Evolutionary conservation across 371 early-diverging fungal species (phyloP), one percentile per base, ranked within the genome.

Genomic region (Lichtheimia ramosa): DNA sequence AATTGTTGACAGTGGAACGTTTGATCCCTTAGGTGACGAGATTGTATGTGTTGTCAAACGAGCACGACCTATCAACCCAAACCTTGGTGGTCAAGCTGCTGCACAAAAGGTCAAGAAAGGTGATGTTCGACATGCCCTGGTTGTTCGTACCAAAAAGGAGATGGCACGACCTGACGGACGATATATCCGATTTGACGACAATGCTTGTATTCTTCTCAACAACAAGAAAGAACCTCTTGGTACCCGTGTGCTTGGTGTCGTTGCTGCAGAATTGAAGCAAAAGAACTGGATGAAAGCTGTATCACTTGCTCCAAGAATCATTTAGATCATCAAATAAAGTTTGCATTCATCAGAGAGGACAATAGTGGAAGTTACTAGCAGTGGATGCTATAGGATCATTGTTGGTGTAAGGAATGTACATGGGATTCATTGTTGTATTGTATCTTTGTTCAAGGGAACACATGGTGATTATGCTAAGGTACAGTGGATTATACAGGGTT

Each of bases 241-340:
- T 34, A 97, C 93, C 61, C 86, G 98, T 67, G 89, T 98, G 20
- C 72, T 96, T 55, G 97, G 98, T 48, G 89, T 93, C 25, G 91
- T 98, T 23, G 88, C 95, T 23, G 88, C 87, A 18, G 98, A 98
- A 75, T 78, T 94, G 58, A 81, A 93, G 64, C 89, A 91, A 80
- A 96, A 95, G 86, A 87, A 93, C 62, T 96, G 96, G 96, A 88
- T 92, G 71, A 96, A 97, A 84, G 88, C 96, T 43, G 88, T 92
- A 27, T 89, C 94, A 56, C 85, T 98, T 71, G 98, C 97, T 8
- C 96, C 96, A 56, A 90, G 90, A 75, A 91, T 96, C 61, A 83
- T 96, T 50, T 98, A 86, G 85, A 43, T 34, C 34, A 34, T 34
- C 34, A 34, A 34, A 34, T 34, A 34, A 34, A 34, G 10, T 5